phyloP scores from a whole-genome alignment of 202 grass and related monocot species.

The Musa balbisiana region DNA sequence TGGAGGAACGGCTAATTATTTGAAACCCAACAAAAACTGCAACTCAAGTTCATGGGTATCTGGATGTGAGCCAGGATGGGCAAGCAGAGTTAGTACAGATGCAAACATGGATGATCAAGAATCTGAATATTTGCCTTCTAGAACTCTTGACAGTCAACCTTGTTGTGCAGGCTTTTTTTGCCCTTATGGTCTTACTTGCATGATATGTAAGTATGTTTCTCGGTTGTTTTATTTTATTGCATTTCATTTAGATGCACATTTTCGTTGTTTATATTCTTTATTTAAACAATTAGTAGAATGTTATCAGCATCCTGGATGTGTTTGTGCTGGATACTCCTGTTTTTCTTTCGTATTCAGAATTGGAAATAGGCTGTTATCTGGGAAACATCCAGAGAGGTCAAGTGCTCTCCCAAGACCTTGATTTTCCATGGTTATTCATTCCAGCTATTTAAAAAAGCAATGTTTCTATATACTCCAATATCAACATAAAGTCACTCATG shows the following conservation, averaged over 20 bases:
- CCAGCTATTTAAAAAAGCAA: too few relatives aligned
- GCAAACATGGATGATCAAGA: too few relatives aligned
- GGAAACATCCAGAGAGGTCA: not conserved
- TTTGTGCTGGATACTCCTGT: not conserved
- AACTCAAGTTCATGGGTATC: conserved; percentile 44
- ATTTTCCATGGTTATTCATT: too few relatives aligned
- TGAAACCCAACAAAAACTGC: conserved; percentile 53
- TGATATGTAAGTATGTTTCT: conserved; percentile 53
- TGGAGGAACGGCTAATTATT: not conserved
- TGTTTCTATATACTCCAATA: too few relatives aligned
- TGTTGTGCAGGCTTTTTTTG: conserved; percentile 70
- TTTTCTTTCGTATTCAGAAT: not conserved
- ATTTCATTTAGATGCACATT: not conserved
- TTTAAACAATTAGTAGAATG: not conserved
- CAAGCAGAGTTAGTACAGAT: conserved; percentile 23
- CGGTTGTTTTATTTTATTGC: conserved; percentile 8
- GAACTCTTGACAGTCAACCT: conserved; percentile 31
- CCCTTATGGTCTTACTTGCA: conserved; percentile 62
- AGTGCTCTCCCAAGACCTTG: too few relatives aligned
- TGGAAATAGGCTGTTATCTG: not conserved
- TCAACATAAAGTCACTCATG: too few relatives aligned
- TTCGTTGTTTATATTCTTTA: conserved; percentile 13
- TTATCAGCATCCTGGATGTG: not conserved
- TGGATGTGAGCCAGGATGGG: conserved; percentile 72
- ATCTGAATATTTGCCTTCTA: conserved; percentile 11